Conservation (phyloP, 2,329 filamentous ascomycete genomes). For the Sporothrix curviconia region DNA sequence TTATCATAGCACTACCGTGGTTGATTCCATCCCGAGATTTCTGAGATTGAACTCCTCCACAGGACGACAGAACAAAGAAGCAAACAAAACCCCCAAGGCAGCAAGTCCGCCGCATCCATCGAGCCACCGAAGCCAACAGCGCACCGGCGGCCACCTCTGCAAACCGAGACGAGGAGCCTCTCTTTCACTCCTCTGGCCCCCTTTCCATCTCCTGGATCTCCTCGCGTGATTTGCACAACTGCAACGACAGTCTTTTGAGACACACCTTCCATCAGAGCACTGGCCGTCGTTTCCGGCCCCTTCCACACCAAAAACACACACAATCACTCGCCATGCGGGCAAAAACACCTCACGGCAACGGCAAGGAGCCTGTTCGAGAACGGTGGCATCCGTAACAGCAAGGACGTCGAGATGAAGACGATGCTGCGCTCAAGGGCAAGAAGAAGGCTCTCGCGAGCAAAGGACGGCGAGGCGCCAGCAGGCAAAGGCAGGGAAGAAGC, state of each 20-base stretch:
- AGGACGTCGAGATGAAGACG: conserved; percentile 65
- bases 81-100: background rate
- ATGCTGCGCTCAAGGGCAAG: conserved; percentile 53
- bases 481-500: conserved; percentile 29
- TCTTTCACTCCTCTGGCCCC: no score
- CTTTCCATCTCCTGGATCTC: background rate
- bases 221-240: no score
- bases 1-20: background rate
- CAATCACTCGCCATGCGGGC: conserved; percentile 52
- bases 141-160: background rate
- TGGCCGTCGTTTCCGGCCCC: background rate
- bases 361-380: conserved; percentile 65
- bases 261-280: background rate
- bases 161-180: background rate
- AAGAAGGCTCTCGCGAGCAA: conserved; percentile 64
- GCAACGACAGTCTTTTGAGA: background rate
- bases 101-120: background rate
- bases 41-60: background rate
- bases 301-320: background rate
- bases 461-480: conserved; percentile 68
- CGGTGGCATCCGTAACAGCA: conserved; percentile 55
- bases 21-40: no score
- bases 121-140: background rate
- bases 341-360: conserved; percentile 66
- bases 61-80: background rate